phyloP scores from a whole-genome alignment of 129 eudicot species.

The Flaveria trinervia region DNA sequence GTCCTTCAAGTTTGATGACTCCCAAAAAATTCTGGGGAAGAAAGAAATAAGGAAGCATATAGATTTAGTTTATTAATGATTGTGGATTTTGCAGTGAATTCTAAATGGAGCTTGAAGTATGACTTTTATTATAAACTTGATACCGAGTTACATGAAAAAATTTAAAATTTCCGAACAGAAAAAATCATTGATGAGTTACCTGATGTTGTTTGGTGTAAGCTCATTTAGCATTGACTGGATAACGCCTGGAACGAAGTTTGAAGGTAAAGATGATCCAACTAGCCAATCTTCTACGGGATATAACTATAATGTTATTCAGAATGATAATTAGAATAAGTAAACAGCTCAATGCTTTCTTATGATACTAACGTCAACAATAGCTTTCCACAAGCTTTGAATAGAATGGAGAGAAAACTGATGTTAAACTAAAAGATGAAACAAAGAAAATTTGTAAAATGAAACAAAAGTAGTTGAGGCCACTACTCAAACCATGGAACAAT shows the following conservation, averaged over 20 bases:
- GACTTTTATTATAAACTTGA: not conserved
- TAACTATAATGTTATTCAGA: constrained; percentile 48
- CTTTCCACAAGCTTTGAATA: constrained; percentile 14
- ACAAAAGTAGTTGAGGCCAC: not conserved
- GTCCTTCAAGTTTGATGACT: constrained; percentile 85
- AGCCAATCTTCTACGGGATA: constrained; percentile 93
- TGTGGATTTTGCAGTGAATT: not conserved
- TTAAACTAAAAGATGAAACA: not conserved
- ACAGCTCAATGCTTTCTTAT: constrained; percentile 15
- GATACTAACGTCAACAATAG: constrained; percentile 1
- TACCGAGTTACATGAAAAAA: constrained; percentile 12
- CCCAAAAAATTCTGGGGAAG: constrained; percentile 82
- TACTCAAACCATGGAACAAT: not conserved
- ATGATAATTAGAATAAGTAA: constrained; percentile 9
- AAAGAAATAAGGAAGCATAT: constrained; percentile 17
- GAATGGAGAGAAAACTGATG: not conserved
- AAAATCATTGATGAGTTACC: constrained; percentile 45
- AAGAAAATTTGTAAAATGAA: not conserved
- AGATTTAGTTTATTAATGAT: not conserved
- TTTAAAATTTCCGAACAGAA: constrained; percentile 8
- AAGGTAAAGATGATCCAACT: constrained; percentile 84
- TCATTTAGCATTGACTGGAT: constrained; percentile 64
- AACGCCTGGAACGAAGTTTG: constrained; percentile 54
- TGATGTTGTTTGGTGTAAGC: constrained; percentile 70
- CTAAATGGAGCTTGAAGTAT: not conserved